phyloP scores from a whole-genome alignment of 768 basidiomycete genomes.

The Rhodotorula taiwanensis region DNA sequence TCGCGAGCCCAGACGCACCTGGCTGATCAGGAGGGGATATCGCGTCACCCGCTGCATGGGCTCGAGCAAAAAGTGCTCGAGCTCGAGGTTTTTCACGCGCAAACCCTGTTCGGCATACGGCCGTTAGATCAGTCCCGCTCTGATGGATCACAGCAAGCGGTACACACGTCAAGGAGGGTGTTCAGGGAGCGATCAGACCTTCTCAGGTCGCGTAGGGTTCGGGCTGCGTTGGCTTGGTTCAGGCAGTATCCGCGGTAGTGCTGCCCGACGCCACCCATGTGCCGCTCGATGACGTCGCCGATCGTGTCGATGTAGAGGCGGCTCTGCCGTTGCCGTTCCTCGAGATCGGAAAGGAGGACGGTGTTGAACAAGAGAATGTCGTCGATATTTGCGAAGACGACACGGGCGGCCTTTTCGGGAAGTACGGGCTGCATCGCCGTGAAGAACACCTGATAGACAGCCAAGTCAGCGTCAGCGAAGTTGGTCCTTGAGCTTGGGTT shows the following conservation, averaged over 20 bases:
- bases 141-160: too few relatives aligned
- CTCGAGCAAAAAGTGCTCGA: slow-evolving; percentile 39
- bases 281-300: slow-evolving; percentile 64
- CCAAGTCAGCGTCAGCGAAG: neutral
- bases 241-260: slow-evolving; percentile 89
- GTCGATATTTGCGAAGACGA: slow-evolving; percentile 88
- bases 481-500: neutral
- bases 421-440: slow-evolving; percentile 65
- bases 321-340: slow-evolving; percentile 83
- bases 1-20: slow-evolving; percentile 47
- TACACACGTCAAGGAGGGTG: slow-evolving; percentile 20
- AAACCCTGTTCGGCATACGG: slow-evolving; percentile 5
- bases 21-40: slow-evolving; percentile 82
- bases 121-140: neutral
- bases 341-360: slow-evolving; percentile 74
- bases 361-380: slow-evolving; percentile 85
- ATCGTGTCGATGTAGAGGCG: slow-evolving; percentile 84
- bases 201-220: slow-evolving; percentile 31
- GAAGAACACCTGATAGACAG: slow-evolving; percentile 64
- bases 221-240: slow-evolving; percentile 56
- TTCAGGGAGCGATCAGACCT: slow-evolving; percentile 16
- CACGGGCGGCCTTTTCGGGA: slow-evolving; percentile 66
- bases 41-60: slow-evolving; percentile 63
- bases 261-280: slow-evolving; percentile 63
- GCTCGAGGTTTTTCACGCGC: slow-evolving; percentile 35